Evolutionary conservation across 805 yeast genomes (phyloP), one percentile per base, ranked within the genome.

Genomic region (Pichia exigua): DNA sequence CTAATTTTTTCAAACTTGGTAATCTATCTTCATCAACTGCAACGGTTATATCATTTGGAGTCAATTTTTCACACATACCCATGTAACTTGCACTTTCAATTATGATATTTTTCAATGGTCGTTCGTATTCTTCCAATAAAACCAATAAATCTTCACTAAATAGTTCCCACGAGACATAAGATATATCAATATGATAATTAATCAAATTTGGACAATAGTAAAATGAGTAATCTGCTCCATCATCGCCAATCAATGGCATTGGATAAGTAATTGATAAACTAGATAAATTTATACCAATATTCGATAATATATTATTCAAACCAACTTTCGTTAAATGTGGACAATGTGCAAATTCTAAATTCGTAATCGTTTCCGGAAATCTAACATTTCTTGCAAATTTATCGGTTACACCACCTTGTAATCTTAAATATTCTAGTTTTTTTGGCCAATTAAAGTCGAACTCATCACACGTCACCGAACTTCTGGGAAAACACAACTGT

Each of bases 371-470:
- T 1, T 62, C 44, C 0, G 98, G 98, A 62, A 94, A 83, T n/a
- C 68, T 63, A 1, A 94, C 81, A 32, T 76, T 76, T 42, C 75
- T 69, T 15, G 94, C 72, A 65, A 92, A 92, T 45, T 81, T 85
- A 61, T 90, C 86, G 1, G 95, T 79, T 4, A 92, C 81, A 3
- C 97, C 97, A 2, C 99, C 99, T 44, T 95, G 83, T 2, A 92
- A 71, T 48, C 92, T 81, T 43, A 92, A 69, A 60, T 80, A 81
- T 63, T 83, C 74, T 46, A 92, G 68, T 51, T 78, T 80, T 10
- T 82, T 78, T 1, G 99, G 98, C 99, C 99, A 92, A 28, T 75
- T 69, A 45, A 73, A 67, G 42, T 75, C 76, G 53, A 75, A 76
- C 35, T 79, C 79, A 51, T 77, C 75, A 63, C 95, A 85, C 27